phyloP scores from a whole-genome alignment of 2,329 filamentous ascomycete genomes.

The Massarina eburnea region DNA sequence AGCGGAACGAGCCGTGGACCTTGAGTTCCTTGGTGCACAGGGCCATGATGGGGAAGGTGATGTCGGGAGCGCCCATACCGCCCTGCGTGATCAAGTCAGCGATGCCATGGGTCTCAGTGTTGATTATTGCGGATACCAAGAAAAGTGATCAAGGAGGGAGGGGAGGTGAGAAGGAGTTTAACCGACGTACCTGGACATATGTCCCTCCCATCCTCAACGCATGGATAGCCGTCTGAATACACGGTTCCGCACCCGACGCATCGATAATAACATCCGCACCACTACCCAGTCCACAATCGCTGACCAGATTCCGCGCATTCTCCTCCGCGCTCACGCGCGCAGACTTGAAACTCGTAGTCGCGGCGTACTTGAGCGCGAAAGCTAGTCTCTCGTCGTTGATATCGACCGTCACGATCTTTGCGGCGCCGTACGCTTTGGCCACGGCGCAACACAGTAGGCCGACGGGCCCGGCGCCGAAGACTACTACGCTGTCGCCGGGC shows the following conservation, averaged over 20 bases:
- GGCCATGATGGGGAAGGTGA: conserved; percentile 89
- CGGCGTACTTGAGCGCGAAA: conserved; percentile 73
- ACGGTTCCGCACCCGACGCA: conserved; percentile 51
- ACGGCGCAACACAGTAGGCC: conserved; percentile 87
- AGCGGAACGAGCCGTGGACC: conserved; percentile 84
- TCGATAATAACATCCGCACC: conserved; percentile 54
- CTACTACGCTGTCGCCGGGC: conserved; percentile 49
- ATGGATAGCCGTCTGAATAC: conserved; percentile 53
- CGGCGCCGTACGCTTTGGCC: conserved; percentile 80
- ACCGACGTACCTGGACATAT: conserved; percentile 45
- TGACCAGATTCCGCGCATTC: conserved; percentile 70
- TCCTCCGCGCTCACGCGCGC: conserved; percentile 63
- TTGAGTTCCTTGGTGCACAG: conserved; percentile 88
- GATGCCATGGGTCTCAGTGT: conserved; percentile 1
- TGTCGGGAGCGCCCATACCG: conserved; percentile 86
- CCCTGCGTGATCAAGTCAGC: conserved; percentile 23
- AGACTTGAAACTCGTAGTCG: conserved; percentile 67
- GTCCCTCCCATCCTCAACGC: conserved; percentile 52
- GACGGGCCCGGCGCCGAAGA: conserved; percentile 60
- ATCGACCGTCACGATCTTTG: conserved; percentile 82
- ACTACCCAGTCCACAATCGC: conserved; percentile 61
- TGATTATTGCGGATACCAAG: too few species aligned
- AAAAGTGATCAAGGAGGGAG: background rate
- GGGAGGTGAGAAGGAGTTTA: background rate
- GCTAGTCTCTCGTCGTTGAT: conserved; percentile 78